Conservation (phyloP, 2,329 filamentous ascomycete species). For the Macrophomina tecta region DNA sequence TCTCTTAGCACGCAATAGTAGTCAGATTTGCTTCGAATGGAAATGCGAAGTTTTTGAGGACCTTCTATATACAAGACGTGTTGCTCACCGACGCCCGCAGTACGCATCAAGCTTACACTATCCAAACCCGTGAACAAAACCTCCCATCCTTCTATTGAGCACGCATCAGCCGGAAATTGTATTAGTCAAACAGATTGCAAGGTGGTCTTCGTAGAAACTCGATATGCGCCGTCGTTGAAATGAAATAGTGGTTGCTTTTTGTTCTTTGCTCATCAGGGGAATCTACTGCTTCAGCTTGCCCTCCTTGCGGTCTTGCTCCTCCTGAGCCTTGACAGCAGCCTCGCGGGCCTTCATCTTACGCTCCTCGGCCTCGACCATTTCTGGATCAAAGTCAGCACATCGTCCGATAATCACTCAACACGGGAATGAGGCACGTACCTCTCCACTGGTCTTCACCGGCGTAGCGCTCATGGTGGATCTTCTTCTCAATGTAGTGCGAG, state of each 20-base stretch:
- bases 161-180: neutral
- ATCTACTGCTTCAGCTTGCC: conserved; percentile 31
- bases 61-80: conserved; percentile 10
- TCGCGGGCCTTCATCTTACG: conserved; percentile 61
- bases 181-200: neutral
- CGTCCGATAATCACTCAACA: conserved; percentile 21
- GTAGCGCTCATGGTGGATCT: conserved; percentile 84
- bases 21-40: conserved; percentile 5
- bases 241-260: neutral
- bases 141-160: neutral
- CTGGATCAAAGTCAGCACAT: conserved; percentile 47
- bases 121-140: neutral
- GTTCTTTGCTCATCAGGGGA: neutral
- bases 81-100: conserved; percentile 19
- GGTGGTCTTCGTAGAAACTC: neutral
- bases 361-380: conserved; percentile 86
- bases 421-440: conserved; percentile 59
- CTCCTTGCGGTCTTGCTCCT: conserved; percentile 35
- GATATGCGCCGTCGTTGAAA: conserved; percentile 4
- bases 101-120: neutral
- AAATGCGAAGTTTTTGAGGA: conserved; percentile 7
- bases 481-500: conserved; percentile 84
- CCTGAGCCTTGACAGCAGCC: conserved; percentile 39
- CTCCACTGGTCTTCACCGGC: conserved; percentile 93
- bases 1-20: conserved; percentile 1